Base-by-base conservation (phyloP, 768 basidiomycete genomes). In the Antrodiella citrinella region DNA sequence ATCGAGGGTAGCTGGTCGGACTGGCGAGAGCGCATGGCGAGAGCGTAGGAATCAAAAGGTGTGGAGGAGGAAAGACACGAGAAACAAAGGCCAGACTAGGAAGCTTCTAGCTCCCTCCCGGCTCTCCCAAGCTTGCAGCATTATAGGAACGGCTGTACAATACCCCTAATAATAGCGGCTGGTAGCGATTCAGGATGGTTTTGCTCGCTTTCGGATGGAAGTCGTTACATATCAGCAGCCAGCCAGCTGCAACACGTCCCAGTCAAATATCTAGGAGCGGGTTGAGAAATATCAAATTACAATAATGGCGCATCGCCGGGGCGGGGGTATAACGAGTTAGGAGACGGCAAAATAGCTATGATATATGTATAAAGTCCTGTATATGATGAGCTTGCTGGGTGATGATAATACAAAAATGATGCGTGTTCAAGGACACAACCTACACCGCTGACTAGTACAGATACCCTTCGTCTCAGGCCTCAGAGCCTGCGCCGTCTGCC, bases 401-500 rank as follows among this genome's bases (percentile, higher is more conserved):
- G 15, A 35, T 35, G 30, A 35, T 35, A 35, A 7, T n/a, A n/a
- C n/a, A n/a, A 35, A 35, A 15, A 35, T 35, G 30, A 35, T 35
- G 7, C 7, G 15, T 7, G 30, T 15, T 35, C 7, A 35, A 35
- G 30, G 30, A 35, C 30, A 43, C 41, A 43, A 18, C 30, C 7
- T 35, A 15, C 30, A 15, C 41, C 19, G 41, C 41, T 43, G 9
- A 43, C 19, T 7, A 35, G 30, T 15, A n/a, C n/a, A n/a, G n/a
- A n/a, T n/a, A n/a, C n/a, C n/a, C n/a, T n/a, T n/a, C n/a, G n/a
- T n/a, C n/a, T n/a, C n/a, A n/a, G n/a, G n/a, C n/a, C n/a, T n/a
- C n/a, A n/a, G n/a, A n/a, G n/a, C n/a, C 7, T 35, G 30, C 41
- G 18, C 21, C 41, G 9, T 43, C 41, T 7, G 15, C 71, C 65